Conservation (phyloP, 2,329 filamentous ascomycete genomes). For the Neocucurbitaria cava region DNA sequence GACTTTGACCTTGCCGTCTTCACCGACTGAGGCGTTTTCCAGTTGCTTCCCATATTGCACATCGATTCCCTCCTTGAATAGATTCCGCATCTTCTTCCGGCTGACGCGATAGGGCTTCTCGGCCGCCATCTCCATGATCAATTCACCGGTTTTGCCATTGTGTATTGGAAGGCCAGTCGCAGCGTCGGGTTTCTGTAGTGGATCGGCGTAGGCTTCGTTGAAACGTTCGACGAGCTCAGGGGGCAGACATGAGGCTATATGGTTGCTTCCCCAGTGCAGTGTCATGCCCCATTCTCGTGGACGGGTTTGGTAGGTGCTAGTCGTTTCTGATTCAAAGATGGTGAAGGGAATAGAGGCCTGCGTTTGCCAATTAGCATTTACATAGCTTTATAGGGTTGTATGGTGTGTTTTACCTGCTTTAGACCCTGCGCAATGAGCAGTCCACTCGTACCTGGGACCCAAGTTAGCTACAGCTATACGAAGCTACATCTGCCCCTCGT, state of each 20-base stretch:
- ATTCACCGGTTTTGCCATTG: conserved; percentile 34
- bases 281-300: conserved; percentile 39
- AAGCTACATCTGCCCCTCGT: conserved; percentile 5
- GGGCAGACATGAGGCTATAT: conserved; percentile 28
- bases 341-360: conserved; percentile 2
- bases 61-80: conserved; percentile 29
- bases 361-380: not conserved
- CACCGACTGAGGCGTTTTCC: conserved; percentile 8
- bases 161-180: conserved; percentile 32
- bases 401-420: conserved; percentile 17
- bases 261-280: conserved; percentile 29
- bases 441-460: conserved; percentile 15
- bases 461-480: conserved; percentile 5
- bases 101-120: conserved; percentile 27
- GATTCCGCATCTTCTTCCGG: conserved; percentile 29
- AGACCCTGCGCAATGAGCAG: conserved; percentile 19
- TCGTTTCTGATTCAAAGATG: conserved; percentile 22
- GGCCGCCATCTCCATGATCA: conserved; percentile 29
- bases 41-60: conserved; percentile 30
- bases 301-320: conserved; percentile 21
- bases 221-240: conserved; percentile 22
- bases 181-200: conserved; percentile 10
- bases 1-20: conserved; percentile 21
- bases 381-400: too few relatives aligned
- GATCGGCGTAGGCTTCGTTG: conserved; percentile 33